Evolutionary conservation across 2,329 filamentous ascomycete species (phyloP), one percentile per base, ranked within the genome.

Genomic region (Xylariaceae sp.): DNA sequence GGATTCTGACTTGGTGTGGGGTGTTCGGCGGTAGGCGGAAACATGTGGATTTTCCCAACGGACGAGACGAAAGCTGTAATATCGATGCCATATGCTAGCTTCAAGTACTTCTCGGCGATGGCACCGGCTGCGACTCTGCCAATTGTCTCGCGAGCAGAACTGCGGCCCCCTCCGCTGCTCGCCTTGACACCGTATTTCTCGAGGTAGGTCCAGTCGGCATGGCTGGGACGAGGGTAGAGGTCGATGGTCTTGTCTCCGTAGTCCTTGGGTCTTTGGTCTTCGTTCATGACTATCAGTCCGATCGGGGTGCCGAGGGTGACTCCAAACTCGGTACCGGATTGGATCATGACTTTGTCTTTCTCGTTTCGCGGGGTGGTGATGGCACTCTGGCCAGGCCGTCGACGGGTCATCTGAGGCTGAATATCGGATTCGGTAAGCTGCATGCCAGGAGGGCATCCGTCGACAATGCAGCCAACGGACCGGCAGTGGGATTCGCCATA

Each of bases 151-250:
- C 93, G 80, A n/a, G 94, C 94, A 69, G 87, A 92, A 69, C 88
- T 92, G 57, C 94, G 82, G 48, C 94, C 93, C 62, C 94, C 93
- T 53, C 94, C 93, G 56, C 86, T 91, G 69, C 84, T 89, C 36
- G 94, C 91, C 77, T 95, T 95, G 62, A 95, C 86, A 51, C 93
- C 93, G 71, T 99, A 99, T 76, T 97, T 97, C 72, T 96, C 89
- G 55, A 96, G 80, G 75, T 97, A 97, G 55, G 94, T 97, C 83
- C 88, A 97, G 74, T 97, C 93, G 54, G 94, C 93, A 73, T 97
- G 94, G 69, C 86, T 90, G 34, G 93, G 94, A 47, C 94, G 83
- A 5, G 94, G 94, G 79, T 88, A 97, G 57, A 85, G 75, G 72
- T 97, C 90, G 83, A 97, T 97, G 31, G 92, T 96, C 68, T 84